Base-by-base conservation (phyloP, 2,329 filamentous ascomycete species). In the Ophiocordyceps camponoti-rufipedis region DNA sequence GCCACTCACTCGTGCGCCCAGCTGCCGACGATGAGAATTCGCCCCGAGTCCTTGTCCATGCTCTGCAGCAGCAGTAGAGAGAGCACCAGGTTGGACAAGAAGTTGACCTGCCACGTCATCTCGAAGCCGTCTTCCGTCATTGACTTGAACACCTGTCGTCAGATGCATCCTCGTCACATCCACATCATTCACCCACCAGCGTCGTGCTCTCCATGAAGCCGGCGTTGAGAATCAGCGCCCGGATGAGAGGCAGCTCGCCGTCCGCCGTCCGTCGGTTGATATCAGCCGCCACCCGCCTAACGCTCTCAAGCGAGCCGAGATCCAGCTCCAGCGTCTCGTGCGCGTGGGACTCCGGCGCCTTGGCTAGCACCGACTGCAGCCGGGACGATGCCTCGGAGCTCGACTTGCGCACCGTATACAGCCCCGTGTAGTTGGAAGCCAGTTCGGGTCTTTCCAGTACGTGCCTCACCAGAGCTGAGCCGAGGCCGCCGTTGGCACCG, bases 401-500 rank as follows among this genome's bases (percentile, higher is more conserved):
- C 12, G 12, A 9, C 29, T 58, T 59, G 35, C 63, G 58, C 16
- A 64, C 63, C 1, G 58, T 55, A 46, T 64, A 66, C 2, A 66
- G 43, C 8, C 61, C 59, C 5, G 56, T 54, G 47, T 64, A 59
- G 28, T 52, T 49, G 5, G 53, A 51, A 4, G 60, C 58, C 11
- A 64, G 47, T 5, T 58, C 50, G 0, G 56, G 50, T 12, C 47
- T 53, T 14, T 49, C 47, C 33, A 61, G 38, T 29, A 66, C 55
- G 8, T 55, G 50, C 4, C 48, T 42, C 10, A 61, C 56, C 8
- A 62, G 60, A 19, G 56, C 54, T 11, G 57, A 58, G 8, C 62
- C 62, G 28, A 66, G 56, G 18, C 61, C 59, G 40, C 63, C 63
- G 46, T 66, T 66, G 33, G 61, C 52, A 7, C 62, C 63, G 5